Evolutionary conservation across 2,329 filamentous ascomycete genomes (phyloP).

Genomic region (Aspergillus intermedius): DNA sequence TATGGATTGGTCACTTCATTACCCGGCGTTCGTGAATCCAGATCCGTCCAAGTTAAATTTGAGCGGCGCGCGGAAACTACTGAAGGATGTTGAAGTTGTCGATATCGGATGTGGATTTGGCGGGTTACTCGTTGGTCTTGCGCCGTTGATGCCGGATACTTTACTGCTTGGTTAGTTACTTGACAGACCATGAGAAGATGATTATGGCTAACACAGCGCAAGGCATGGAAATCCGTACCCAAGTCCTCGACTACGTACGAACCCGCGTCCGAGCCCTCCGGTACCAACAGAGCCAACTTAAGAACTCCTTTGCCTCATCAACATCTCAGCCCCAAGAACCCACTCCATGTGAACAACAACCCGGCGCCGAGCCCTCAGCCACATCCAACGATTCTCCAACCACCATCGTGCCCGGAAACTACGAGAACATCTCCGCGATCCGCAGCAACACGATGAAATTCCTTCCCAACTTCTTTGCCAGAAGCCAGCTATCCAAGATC

Average conservation of each 20-base stretch:
- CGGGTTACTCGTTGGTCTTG: constrained; percentile 77
- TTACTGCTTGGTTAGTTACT: constrained; percentile 65
- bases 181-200: background rate
- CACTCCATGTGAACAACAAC: background rate
- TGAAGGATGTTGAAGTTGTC: constrained; percentile 76
- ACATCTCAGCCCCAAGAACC: constrained; percentile 1
- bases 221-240: constrained; percentile 88
- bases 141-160: constrained; percentile 71
- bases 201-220: constrained; percentile 1
- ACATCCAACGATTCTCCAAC: constrained; percentile 3
- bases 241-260: constrained; percentile 85
- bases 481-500: constrained; percentile 74
- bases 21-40: constrained; percentile 61
- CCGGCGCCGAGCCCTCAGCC: constrained; percentile 1
- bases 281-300: constrained; percentile 28
- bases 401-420: constrained; percentile 40
- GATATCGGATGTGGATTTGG: constrained; percentile 98
- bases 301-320: constrained; percentile 4
- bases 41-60: constrained; percentile 28
- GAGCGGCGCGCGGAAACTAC: constrained; percentile 38
- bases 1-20: constrained; percentile 89
- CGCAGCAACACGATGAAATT: constrained; percentile 99
- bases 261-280: constrained; percentile 80
- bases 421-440: constrained; percentile 82
- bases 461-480: constrained; percentile 91